Conservation (phyloP, 2,329 filamentous ascomycete genomes). For the Beauveria sp. region DNA sequence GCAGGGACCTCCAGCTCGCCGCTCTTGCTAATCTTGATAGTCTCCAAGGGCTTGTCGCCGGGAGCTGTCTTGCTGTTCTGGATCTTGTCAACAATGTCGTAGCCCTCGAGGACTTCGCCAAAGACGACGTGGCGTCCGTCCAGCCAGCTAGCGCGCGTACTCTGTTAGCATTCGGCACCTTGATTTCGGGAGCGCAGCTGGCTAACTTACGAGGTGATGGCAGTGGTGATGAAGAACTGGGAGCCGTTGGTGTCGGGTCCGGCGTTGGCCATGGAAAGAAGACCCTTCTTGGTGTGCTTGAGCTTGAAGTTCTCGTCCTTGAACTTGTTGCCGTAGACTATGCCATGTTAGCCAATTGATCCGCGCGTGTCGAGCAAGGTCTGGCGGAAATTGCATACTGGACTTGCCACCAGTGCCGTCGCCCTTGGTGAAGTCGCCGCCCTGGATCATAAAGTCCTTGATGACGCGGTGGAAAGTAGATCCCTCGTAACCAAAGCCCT, state of each 20-base stretch:
- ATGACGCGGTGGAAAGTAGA: conserved; percentile 86
- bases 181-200: too few relatives aligned
- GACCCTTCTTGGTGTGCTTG: conserved; percentile 79
- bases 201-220: conserved; percentile 58
- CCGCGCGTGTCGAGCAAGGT: background rate
- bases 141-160: conserved; percentile 53
- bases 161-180: conserved; percentile 2
- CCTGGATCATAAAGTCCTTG: conserved; percentile 88
- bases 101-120: conserved; percentile 80
- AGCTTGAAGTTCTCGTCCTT: conserved; percentile 92
- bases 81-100: conserved; percentile 72
- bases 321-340: conserved; percentile 78
- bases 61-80: conserved; percentile 59
- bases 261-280: conserved; percentile 79
- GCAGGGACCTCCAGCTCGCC: conserved; percentile 74
- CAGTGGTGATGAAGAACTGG: conserved; percentile 88
- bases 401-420: conserved; percentile 82
- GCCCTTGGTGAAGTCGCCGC: conserved; percentile 77
- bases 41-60: conserved; percentile 60
- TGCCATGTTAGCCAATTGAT: conserved; percentile 16
- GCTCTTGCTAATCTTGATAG: conserved; percentile 73
- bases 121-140: conserved; percentile 82
- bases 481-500: conserved; percentile 76
- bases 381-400: conserved; percentile 43
- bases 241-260: conserved; percentile 82